Base-by-base conservation (phyloP, 768 basidiomycete species). In the Phallus indusiatus region DNA sequence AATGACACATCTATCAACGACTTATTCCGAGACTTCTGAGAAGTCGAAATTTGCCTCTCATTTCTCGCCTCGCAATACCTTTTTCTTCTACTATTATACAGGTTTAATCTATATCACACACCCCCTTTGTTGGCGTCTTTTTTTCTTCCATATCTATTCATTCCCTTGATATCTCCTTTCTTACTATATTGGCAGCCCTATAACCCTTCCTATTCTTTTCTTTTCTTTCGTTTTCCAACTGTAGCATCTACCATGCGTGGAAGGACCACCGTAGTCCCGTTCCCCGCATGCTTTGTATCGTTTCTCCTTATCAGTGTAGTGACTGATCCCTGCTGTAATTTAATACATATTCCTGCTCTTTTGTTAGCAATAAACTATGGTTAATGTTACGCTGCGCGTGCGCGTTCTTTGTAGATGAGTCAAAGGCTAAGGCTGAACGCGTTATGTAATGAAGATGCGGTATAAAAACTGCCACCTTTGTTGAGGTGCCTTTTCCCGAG, bases 1-100 rank as follows among this genome's bases (percentile, higher is more conserved):
- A 37, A 54, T 24, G 46, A 62, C 55, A 33, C 61, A 18, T 20
- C 28, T 21, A 42, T 42, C 42, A 47, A 50, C 14, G 49, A 47
- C 46, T 54, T 60, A 24, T 62, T 62, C 60, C 46, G 53, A 9
- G 60, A 61, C 52, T 62, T 62, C 47, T 62, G 60, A 54, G 35
- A n/a, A 42, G n/a, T n/a, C 46, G 22, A 16, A n/a, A 48, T 24
- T 33, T 28, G 10, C 24, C 21, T 14, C 49, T 50, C 49, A 33
- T n/a, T 35, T n/a, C 35, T 52, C 49, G 48, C n/a, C 34, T 51
- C 48, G 46, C 8, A 9, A 51, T 51, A 22, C 50, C 50, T 56
- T 20, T 21, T 35, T 20, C 52, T 22, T 24, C 21, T 5, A 56
- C 20, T 21, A 35, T 53, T 21, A 28, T 7, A 28, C 28, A 28